These are phyloP conservation scores for Cichorium intybus DNA, from an alignment of 140 eudicot species.

Conservation along the genomic window DNA sequence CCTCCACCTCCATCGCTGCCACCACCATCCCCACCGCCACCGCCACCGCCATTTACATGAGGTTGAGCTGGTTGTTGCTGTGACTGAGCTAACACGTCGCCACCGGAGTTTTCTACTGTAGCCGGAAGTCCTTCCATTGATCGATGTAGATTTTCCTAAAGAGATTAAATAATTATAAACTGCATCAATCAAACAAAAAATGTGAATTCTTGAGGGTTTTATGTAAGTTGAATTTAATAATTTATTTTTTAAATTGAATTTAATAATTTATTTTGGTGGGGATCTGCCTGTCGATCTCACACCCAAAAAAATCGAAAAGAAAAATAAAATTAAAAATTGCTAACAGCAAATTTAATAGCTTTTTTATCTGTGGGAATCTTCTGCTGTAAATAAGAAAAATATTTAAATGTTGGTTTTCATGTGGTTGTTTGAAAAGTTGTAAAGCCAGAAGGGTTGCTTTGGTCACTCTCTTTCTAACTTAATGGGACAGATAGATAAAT, in stretches of 20 bases:
- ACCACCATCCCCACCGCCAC: constrained; percentile 12
- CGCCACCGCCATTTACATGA: constrained; percentile 24
- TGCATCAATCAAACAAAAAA: constrained; percentile 17
- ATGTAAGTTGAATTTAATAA: constrained; percentile 35
- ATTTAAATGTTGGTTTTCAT: constrained; percentile 19
- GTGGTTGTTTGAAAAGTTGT: constrained; percentile 23
- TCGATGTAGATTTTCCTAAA: constrained; percentile 17
- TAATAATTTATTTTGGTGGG: constrained; percentile 44
- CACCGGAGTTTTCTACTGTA: constrained; percentile 3
- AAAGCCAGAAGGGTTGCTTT: constrained; percentile 29
- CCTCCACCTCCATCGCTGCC: constrained; percentile 11
- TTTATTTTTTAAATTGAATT: constrained; percentile 33
- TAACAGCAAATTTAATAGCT: neutral
- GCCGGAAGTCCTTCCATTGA: constrained; percentile 27
- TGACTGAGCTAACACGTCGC: constrained; percentile 3
- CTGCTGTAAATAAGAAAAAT: constrained; percentile 18
- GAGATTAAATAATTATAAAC: constrained; percentile 1
- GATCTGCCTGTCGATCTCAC: constrained; percentile 45
- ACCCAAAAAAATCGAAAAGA: constrained; percentile 10
- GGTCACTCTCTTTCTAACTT: constrained; percentile 15
- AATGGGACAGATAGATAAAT: constrained; percentile 25
- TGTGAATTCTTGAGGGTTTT: constrained; percentile 29
- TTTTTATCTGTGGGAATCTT: constrained; percentile 33
- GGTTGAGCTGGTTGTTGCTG: constrained; percentile 8
- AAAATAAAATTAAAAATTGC: constrained; percentile 5